Base-by-base conservation (phyloP, 1,139 yeast genomes). In the Tardiomyces digboiensis region DNA sequence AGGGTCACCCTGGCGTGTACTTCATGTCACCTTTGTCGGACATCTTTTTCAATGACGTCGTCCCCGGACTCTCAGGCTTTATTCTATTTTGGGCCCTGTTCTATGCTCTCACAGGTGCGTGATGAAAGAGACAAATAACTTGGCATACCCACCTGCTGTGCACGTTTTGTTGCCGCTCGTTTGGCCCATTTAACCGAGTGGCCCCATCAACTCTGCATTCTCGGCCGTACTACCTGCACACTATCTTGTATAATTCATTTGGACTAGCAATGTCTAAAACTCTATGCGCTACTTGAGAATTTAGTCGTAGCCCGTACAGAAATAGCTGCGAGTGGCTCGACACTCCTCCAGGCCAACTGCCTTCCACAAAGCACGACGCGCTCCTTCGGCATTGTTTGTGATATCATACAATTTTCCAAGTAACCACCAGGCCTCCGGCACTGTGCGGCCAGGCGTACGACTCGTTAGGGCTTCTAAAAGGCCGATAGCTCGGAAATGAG, bases 81-180 rank as follows among this genome's bases (percentile, higher is more conserved):
- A 70, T 83, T 21, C 81, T 86, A 81, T 78, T 83, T 71, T 86
- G 95, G 95, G 83, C 95, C 52, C 68, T 86, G 58, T 76, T 82
- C 40, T 81, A 77, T 63, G 93, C 91, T 0, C 65, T 86, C 53
- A 69, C 72, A 8, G 71, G 70, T 41, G 70, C 66, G 41, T 60
- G 45, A 42, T n/a, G n/a, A n/a, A n/a, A n/a, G n/a, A n/a, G n/a
- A n/a, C n/a, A n/a, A n/a, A n/a, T n/a, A n/a, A n/a, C n/a, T n/a
- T n/a, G n/a, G n/a, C n/a, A n/a, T n/a, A n/a, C n/a, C n/a, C n/a
- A n/a, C n/a, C n/a, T n/a, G n/a, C n/a, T n/a, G n/a, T n/a, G n/a
- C n/a, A n/a, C n/a, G n/a, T n/a, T n/a, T n/a, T n/a, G n/a, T n/a
- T n/a, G n/a, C n/a, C n/a, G n/a, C n/a, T n/a, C n/a, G n/a, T n/a